phyloP scores from a whole-genome alignment of 495 filamentous ascomycete species.

The Penicillium cataractarum region DNA sequence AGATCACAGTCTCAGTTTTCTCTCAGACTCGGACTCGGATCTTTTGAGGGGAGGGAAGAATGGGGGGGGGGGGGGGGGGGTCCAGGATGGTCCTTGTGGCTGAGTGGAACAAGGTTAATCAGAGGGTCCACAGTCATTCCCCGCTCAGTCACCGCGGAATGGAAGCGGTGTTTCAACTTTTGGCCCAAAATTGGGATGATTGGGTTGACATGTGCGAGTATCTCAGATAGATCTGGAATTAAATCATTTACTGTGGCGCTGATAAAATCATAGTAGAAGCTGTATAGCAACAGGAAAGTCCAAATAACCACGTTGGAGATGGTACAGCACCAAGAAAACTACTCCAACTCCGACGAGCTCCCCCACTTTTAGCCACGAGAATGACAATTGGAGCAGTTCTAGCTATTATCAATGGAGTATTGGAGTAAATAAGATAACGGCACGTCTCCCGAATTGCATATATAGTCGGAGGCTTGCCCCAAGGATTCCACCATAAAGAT shows the following conservation, averaged over 20 bases:
- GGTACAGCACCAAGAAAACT: neutral
- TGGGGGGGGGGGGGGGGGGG: neutral
- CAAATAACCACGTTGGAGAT: neutral
- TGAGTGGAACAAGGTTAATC: neutral
- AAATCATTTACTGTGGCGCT: too few relatives aligned
- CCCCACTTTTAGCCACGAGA: constrained; percentile 6
- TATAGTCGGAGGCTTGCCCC: too few relatives aligned
- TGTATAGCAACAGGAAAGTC: too few relatives aligned
- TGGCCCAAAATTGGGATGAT: neutral
- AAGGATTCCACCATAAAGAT: too few relatives aligned
- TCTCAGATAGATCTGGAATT: neutral
- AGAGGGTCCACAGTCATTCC: neutral
- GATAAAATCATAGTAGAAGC: neutral
- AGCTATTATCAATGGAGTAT: neutral
- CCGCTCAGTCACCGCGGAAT: neutral
- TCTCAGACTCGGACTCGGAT: neutral
- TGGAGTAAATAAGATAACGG: constrained; percentile 19
- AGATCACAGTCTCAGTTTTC: neutral
- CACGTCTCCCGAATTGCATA: constrained; percentile 4
- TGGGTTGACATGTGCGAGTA: neutral
- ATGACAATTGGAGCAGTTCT: too few relatives aligned
- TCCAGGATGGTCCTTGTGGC: neutral
- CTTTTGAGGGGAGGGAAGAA: neutral
- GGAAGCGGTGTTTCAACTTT: neutral
- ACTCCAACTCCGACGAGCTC: neutral